Base-by-base conservation (phyloP, 345 rosid species). In the Acer negundo region DNA sequence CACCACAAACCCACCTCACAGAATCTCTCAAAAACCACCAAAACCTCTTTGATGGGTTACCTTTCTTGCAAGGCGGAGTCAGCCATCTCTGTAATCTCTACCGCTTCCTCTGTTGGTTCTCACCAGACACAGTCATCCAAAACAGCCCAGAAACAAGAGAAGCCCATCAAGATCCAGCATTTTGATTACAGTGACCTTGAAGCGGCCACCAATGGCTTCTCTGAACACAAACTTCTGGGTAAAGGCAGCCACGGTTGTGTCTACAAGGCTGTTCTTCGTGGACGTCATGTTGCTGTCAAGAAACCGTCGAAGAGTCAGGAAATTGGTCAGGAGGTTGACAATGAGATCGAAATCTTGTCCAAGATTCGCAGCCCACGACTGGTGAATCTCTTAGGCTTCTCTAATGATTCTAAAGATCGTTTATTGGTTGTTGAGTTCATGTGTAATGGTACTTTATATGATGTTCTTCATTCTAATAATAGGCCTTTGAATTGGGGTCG, bases 211-310 rank as follows among this genome's bases (percentile, higher is more conserved):
- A 80, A 89, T 70, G 98, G 99, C 9, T 96, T 96, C 92, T 86
- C 97, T 80, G 87, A 89, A 64, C 83, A 83, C 64, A 92, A 85
- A 73, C 87, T 96, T 3, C 88, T 96, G 7, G 99, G 99, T 0
- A 92, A 91, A 77, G 99, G 99, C 72, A 96, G 99, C 85, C 99
- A 96, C 78, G 99, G 98, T 3, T 83, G 84, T 80, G 99, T 96
- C 75, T 96, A 96, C 91, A 96, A 92, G 83, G 99, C 94, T 11
- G 91, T 87, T 44, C 81, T 92, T 77, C 93, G 89, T 46, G 95
- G 97, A 11, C 99, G 97, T 49, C 92, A 86, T 68, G 94, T 96
- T 26, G 99, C 99, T 56, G 81, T 96, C 78, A 96, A 96, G 89
- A 87, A 87, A 75, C 92, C 97, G 0, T 90, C 97, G 1, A 94